These are phyloP conservation scores for Wickerhamiella allomyrinae DNA, from an alignment of 805 yeast genomes.

Conservation along the genomic window DNA sequence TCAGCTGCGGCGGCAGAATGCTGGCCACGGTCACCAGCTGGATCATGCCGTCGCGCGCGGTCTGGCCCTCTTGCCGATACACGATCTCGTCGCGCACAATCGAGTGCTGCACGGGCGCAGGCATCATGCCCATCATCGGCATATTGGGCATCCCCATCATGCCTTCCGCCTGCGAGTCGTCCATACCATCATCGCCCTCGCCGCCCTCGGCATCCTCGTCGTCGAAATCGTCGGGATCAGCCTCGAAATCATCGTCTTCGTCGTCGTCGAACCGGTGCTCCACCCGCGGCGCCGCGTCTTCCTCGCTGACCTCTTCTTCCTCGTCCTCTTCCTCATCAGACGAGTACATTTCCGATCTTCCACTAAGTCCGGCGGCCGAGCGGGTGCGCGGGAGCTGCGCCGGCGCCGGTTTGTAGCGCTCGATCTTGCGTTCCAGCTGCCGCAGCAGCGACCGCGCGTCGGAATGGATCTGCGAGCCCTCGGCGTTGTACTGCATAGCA, in stretches of 20 bases:
- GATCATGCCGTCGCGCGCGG: conserved; percentile 14
- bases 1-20: conserved; percentile 11
- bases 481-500: conserved; percentile 66
- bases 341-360: conserved; percentile 1
- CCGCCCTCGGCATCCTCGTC: conserved; percentile 20
- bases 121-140: conserved; percentile 1
- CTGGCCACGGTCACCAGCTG: conserved; percentile 16
- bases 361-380: background rate
- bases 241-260: conserved; percentile 13
- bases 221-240: conserved; percentile 15
- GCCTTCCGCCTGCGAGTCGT: conserved; percentile 14
- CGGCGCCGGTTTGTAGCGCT: conserved; percentile 1
- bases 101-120: conserved; percentile 12
- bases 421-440: conserved; percentile 27
- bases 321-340: conserved; percentile 14
- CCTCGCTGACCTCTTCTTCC: conserved; percentile 19
- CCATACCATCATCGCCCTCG: conserved; percentile 5
- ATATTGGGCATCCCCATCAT: conserved; percentile 9
- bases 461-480: conserved; percentile 51
- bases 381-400: background rate
- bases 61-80: conserved; percentile 14
- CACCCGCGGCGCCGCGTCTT: conserved; percentile 13
- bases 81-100: conserved; percentile 17
- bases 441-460: conserved; percentile 52
- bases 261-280: conserved; percentile 11